Conservation (phyloP, 495 filamentous ascomycete species). For the Penicillium diatomitis region DNA sequence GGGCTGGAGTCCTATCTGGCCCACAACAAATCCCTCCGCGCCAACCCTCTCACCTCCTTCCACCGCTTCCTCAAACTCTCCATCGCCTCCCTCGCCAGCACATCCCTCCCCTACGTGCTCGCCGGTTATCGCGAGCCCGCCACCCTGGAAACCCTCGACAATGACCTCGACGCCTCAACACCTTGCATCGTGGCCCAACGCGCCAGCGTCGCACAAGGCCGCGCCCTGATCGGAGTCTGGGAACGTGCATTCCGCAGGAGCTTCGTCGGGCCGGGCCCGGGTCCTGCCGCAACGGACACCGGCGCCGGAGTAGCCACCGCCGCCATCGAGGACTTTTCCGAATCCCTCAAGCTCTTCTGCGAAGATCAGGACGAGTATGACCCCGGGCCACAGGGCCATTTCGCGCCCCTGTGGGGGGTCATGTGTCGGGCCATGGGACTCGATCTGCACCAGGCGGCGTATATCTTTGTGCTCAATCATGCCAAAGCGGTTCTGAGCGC, state of each 20-base stretch:
- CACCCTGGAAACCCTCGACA: conserved; percentile 56
- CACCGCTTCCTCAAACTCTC: conserved; percentile 70
- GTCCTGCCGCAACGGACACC: neutral
- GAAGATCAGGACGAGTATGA: conserved; percentile 20
- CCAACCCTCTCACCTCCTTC: conserved; percentile 42
- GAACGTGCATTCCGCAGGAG: conserved; percentile 56
- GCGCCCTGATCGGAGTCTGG: conserved; percentile 83
- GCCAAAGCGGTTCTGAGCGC: conserved; percentile 82
- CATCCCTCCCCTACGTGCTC: conserved; percentile 77
- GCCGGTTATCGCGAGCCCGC: conserved; percentile 58
- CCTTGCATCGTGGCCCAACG: conserved; percentile 81
- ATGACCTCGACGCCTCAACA: conserved; percentile 75
- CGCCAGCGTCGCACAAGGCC: conserved; percentile 74
- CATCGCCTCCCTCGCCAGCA: conserved; percentile 65
- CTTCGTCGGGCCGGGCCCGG: conserved; percentile 10
- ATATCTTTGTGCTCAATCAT: conserved; percentile 81
- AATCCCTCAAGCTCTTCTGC: conserved; percentile 25
- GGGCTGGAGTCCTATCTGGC: conserved; percentile 91
- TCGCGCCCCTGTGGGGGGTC: conserved; percentile 72
- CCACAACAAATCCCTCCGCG: conserved; percentile 50
- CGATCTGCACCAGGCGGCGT: conserved; percentile 55
- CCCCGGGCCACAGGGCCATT: conserved; percentile 49
- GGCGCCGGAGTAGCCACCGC: conserved; percentile 17
- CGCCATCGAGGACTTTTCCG: conserved; percentile 31
- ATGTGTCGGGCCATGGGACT: conserved; percentile 57